Evolutionary conservation across 192 early-diverging fungal genomes (phyloP).

Genomic region (Paraglomus brasilianum): DNA sequence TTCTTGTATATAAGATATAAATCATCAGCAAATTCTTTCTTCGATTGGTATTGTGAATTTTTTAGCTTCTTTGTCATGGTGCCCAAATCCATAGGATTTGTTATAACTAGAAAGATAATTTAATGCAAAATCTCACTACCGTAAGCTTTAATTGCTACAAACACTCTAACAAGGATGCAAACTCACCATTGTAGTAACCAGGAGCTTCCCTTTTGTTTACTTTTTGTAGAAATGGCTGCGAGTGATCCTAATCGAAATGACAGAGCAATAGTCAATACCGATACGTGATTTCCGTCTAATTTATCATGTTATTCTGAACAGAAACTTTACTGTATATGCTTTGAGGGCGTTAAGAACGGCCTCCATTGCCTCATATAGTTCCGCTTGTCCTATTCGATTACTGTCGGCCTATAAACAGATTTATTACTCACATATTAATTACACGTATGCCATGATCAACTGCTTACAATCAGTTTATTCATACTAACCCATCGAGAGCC

Average conservation of each 20-base stretch:
- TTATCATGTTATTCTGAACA: not conserved
- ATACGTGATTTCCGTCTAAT: not conserved
- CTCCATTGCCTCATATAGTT: conserved; percentile 89
- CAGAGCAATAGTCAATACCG: conserved; percentile 1
- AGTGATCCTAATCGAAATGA: conserved; percentile 61
- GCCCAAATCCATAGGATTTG: conserved; percentile 92
- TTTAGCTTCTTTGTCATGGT: conserved; percentile 89
- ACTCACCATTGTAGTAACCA: conserved; percentile 80
- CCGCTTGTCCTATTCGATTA: conserved; percentile 82
- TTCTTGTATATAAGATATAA: conserved; percentile 90
- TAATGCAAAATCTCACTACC: not conserved
- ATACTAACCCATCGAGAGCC: conserved; percentile 78
- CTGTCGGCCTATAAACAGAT: conserved; percentile 61
- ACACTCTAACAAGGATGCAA: not conserved
- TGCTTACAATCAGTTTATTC: not conserved
- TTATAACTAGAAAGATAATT: conserved; percentile 64
- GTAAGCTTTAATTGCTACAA: not conserved
- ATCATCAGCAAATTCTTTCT: conserved; percentile 85
- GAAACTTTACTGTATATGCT: conserved; percentile 58
- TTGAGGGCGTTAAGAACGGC: conserved; percentile 79
- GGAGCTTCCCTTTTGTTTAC: conserved; percentile 90
- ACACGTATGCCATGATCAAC: not conserved
- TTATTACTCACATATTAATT: too few species aligned
- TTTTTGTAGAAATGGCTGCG: conserved; percentile 80
- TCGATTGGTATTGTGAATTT: conserved; percentile 76